Evolutionary conservation across 2,329 filamentous ascomycete genomes (phyloP), one percentile per base, ranked within the genome.

Genomic region (Ophiobolus disseminans): DNA sequence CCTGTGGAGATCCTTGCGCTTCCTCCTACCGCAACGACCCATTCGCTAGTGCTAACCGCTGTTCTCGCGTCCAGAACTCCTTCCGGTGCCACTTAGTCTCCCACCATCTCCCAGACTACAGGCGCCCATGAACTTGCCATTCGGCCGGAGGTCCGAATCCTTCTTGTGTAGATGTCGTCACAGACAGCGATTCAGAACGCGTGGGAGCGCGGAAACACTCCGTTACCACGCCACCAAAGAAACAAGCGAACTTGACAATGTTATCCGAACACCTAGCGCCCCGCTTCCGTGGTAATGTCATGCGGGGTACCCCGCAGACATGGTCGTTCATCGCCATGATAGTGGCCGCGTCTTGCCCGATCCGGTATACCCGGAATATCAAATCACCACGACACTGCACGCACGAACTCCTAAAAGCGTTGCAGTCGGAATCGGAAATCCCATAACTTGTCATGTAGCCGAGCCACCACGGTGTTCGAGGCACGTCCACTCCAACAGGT

Each of bases 241-340:
- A 30, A 53, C 45, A 48, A 30, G 20, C 40, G 25, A 49, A 21
- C 25, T 25, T 45, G 28, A 53, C 35, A 45, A 37, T 54, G 36
- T 47, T 47, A 54, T 50, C 52, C 46, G 53, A 58, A 44, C 38
- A 46, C 14, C 35, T 45, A 53, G 40, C 25, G 37, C 34, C 43
- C 43, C 50, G 48, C 39, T 48, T 47, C 53, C 42, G 48, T 36
- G 47, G 43, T 47, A 40, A 22, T n/a, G n/a, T 19, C 38, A 23
- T 58, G 60, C 60, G 60, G 60, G 58, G 58, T 60, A 56, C 60
- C 58, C 60, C 58, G 57, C 60, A 56, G 48, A 53, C 47, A 13
- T 39, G 34, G 34, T 32, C 34, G 9, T 20, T 37, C 41, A 50
- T 35, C 35, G 34, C 48, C 32, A 16, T 28, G 35, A 7, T 8